These are phyloP conservation scores for Pythium aquatile DNA, from an alignment of 352 stramenopile genomes.

Conservation along the genomic window DNA sequence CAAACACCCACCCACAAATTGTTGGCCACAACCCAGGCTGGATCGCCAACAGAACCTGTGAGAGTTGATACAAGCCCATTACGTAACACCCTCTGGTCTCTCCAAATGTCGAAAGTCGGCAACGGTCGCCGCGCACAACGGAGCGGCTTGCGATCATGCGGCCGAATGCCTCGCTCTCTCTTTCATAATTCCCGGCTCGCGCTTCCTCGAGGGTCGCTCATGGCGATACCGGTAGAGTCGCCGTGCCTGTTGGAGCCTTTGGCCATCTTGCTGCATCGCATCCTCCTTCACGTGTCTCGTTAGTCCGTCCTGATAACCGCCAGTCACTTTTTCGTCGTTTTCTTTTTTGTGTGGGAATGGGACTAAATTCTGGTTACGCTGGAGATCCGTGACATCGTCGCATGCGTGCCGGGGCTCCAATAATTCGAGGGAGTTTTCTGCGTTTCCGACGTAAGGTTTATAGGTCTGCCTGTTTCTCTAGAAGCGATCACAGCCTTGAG, in stretches of 20 bases:
- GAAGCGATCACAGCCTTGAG: background rate
- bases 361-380: background rate
- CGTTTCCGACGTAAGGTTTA: background rate
- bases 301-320: background rate
- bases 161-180: background rate
- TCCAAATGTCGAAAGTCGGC: conserved; percentile 3
- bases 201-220: background rate
- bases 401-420: background rate
- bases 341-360: background rate
- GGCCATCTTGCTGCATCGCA: background rate
- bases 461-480: background rate
- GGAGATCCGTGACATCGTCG: background rate
- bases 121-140: background rate
- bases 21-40: background rate
- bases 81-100: background rate
- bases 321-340: background rate
- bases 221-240: background rate
- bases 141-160: background rate
- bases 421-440: background rate
- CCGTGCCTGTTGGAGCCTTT: background rate
- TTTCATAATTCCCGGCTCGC: background rate
- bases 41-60: conserved; percentile 7
- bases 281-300: background rate
- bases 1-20: conserved; percentile 10
- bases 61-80: background rate